Base-by-base conservation (phyloP, 1,139 yeast species). In the Debaryomyces subglobosus region DNA sequence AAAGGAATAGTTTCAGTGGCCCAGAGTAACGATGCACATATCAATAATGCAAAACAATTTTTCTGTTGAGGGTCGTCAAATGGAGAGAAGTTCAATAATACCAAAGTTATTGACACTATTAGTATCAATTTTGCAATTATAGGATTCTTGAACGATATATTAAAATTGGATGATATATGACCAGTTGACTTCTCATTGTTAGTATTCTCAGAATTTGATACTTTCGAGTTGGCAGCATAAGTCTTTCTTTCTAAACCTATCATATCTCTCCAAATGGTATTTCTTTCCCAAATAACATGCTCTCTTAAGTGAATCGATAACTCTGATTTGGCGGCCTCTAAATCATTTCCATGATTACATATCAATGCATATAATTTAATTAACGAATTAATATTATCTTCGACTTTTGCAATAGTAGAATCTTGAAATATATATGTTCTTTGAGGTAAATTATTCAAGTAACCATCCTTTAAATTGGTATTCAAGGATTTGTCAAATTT, bases 201-300 rank as follows among this genome's bases (percentile, higher is more conserved):
- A 1, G 51, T 35, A 6, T 49, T 47, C 15, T 53, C 58, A 8
- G 53, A 42, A 29, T 55, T 49, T 1, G 50, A 43, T 27, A 56
- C 46, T 45, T 55, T 57, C 2, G 68, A 57, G 46, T 64, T 69
- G 5, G 80, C 79, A 6, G 79, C 79, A 49, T 73, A 71, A 21
- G 69, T 61, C 51, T 77, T 84, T 61, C 96, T 81, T 65, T 92
- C 97, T 61, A 91, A 70, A 10, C 94, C 94, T 63, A 91, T 86
- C 89, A 92, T 86, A 60, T 84, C 89, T 59, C 85, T 79, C 89
- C 89, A 85, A 5, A 84, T 84, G 0, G 88, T 84, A 53, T 84
- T 82, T 67, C 89, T 74, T 63, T 85, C 89, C 86, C 89, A 85
- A 8, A 85, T 89, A 45, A 85, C 86, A 59, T 84, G 89, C 53